These are phyloP conservation scores for Phlyctochytrium bullatum DNA, from an alignment of 192 early-diverging fungal genomes.

Conservation along the genomic window DNA sequence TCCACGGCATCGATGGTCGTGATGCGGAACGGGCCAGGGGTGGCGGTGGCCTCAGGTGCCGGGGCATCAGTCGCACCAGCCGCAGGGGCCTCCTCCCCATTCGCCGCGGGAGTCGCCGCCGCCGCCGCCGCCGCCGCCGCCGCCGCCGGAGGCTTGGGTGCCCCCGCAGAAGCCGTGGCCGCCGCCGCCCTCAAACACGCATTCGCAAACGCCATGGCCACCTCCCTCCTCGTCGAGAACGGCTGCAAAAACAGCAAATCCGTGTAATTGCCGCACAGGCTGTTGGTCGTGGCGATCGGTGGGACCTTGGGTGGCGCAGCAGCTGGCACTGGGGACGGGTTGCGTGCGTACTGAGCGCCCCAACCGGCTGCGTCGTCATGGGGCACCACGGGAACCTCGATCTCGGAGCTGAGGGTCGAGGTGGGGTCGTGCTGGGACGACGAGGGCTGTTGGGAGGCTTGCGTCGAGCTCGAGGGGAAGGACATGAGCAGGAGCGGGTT, in stretches of 20 bases:
- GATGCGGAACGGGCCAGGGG: conserved; percentile 44
- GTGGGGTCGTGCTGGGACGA: neutral
- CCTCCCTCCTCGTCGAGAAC: conserved; percentile 74
- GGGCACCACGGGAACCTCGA: conserved; percentile 4
- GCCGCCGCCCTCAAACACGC: conserved; percentile 22
- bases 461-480: conserved; percentile 49
- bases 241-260: conserved; percentile 82
- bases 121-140: conserved; percentile 63
- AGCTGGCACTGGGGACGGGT: neutral
- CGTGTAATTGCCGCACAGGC: conserved; percentile 75
- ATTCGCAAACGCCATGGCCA: conserved; percentile 75
- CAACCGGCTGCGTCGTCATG: conserved; percentile 32
- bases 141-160: neutral
- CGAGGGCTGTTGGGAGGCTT: conserved; percentile 4
- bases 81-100: conserved; percentile 53
- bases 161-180: neutral
- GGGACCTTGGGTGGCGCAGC: neutral
- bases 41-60: conserved; percentile 16
- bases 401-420: neutral
- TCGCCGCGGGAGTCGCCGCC: conserved; percentile 72
- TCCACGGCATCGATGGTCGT: conserved; percentile 71
- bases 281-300: conserved; percentile 33
- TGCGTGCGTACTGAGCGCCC: conserved; percentile 35
- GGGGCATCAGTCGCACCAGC: neutral
- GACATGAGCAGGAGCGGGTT: conserved; percentile 48